These are phyloP conservation scores for Rhynchosporium agropyri DNA, from an alignment of 2,329 filamentous ascomycete genomes.

Conservation along the genomic window DNA sequence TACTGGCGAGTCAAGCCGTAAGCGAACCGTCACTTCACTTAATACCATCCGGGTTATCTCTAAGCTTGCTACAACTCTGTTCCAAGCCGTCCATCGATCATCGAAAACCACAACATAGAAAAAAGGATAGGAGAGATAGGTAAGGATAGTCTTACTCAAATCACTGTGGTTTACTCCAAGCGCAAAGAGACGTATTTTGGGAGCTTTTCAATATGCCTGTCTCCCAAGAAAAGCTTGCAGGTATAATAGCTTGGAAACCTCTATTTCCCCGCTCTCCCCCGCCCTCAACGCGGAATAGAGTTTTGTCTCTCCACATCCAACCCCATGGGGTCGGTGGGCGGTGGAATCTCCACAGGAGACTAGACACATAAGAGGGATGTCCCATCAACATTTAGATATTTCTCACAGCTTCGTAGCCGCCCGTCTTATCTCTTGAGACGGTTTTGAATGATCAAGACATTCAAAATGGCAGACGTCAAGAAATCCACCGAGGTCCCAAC, in stretches of 20 bases:
- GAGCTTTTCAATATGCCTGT: background rate
- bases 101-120: too few relatives aligned
- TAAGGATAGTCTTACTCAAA: too few relatives aligned
- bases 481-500: background rate
- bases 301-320: background rate
- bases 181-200: background rate
- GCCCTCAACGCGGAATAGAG: too few relatives aligned
- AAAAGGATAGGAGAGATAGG: too few relatives aligned
- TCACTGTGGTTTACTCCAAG: background rate
- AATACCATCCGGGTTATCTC: too few relatives aligned
- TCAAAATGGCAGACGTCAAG: slow-evolving; percentile 9
- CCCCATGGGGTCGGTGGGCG: background rate
- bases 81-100: too few relatives aligned
- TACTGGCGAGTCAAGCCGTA: too few relatives aligned
- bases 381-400: background rate
- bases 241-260: slow-evolving; percentile 7
- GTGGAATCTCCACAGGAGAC: too few relatives aligned
- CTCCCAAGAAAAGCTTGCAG: slow-evolving; percentile 9
- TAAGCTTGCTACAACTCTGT: too few relatives aligned
- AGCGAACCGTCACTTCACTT: too few relatives aligned
- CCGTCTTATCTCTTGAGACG: too few relatives aligned
- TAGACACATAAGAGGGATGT: background rate
- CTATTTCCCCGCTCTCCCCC: slow-evolving; percentile 13
- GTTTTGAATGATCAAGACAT: background rate
- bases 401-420: background rate